Base-by-base conservation (phyloP, 1,284 basidiomycete species). In the Cronartium quercuum region DNA sequence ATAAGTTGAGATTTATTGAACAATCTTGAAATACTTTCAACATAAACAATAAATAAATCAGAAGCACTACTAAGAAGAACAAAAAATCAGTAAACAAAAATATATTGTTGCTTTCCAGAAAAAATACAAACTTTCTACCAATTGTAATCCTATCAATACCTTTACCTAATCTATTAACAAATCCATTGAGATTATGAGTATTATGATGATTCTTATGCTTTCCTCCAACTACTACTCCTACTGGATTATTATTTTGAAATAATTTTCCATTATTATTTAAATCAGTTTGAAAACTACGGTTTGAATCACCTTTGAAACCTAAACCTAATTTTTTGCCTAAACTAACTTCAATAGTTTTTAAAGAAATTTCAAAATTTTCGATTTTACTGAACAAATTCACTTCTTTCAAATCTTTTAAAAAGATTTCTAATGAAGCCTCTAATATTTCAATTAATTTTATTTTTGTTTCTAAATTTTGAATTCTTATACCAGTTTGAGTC, bases 31-130 rank as follows among this genome's bases (percentile, higher is more conserved):
- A 98, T 85, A 34, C 88, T 88, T 77, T 90, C 87, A 76, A 94
- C 90, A 81, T 98, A 97, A 15, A 86, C 86, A 2, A 90, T 88
- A 1, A 92, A 91, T 24, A 91, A 92, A 81, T 97, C 93, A 69
- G 92, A 47, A 55, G 73, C 60, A 18, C 44, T 44, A 67, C 35
- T 38, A 15, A 15, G 60, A 29, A 34, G 13, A 15, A 40, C n/a
- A 58, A 70, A 47, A 58, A 76, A 65, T 77, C 35, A 62, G 75
- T 35, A 63, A 66, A 34, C 76, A 76, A 78, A 15, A 12, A 2
- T 7, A 12, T 7, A n/a, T 44, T 44, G 9, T 44, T 44, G 9
- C 42, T 44, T 44, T 44, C 42, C 42, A 9, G 18, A 44, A 61
- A 74, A 61, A 71, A 21, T n/a, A 84, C 88, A 80, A 81, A 94